These are phyloP conservation scores for Pochonia chlamydosporia DNA, from an alignment of 2,329 filamentous ascomycete genomes.

Conservation along the genomic window DNA sequence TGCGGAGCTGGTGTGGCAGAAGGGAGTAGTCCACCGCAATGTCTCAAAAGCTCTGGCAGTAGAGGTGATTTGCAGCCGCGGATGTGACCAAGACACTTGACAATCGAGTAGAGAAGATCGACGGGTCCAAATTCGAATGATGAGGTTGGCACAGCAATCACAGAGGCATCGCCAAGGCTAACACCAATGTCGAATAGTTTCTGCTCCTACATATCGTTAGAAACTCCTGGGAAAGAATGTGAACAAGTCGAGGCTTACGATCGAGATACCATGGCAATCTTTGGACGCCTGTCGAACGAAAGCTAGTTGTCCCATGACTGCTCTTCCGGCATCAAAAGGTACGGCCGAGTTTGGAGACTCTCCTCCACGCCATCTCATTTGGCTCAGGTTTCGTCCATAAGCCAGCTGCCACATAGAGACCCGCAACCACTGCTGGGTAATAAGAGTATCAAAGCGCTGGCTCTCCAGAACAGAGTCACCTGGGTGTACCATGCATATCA, in stretches of 20 bases:
- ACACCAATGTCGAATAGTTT: conserved; percentile 26
- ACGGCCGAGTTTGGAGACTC: conserved; percentile 14
- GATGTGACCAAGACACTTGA: conserved; percentile 18
- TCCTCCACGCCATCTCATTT: conserved; percentile 13
- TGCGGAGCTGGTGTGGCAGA: conserved; percentile 1
- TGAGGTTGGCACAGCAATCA: conserved; percentile 14
- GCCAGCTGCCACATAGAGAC: conserved; percentile 26
- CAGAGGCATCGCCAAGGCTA: conserved; percentile 21
- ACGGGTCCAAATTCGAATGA: conserved; percentile 21
- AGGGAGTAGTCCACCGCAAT: conserved; percentile 12
- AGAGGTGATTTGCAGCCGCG: conserved; percentile 22
- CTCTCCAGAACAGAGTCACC: conserved; percentile 23
- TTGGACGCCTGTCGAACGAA: conserved; percentile 21
- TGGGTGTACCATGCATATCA: conserved; percentile 19
- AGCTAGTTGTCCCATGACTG: conserved; percentile 19
- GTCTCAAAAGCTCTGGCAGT: conserved; percentile 19
- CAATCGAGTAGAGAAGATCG: conserved; percentile 21
- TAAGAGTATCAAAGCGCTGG: conserved; percentile 25
- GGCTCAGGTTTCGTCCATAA: conserved; percentile 19
- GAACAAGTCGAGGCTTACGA: conserved; percentile 15
- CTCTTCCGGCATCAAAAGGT: conserved; percentile 24
- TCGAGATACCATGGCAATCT: conserved; percentile 26
- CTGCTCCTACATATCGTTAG: conserved; percentile 18
- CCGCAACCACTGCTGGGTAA: conserved; percentile 27
- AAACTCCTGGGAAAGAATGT: not conserved